A percentile compares a stretch with the other conserved stretches of the same genome.
These are phyloP conservation scores for Centrapalus pauciflorus DNA, from an alignment of 129 eudicot genomes.

Conservation along the genomic window DNA sequence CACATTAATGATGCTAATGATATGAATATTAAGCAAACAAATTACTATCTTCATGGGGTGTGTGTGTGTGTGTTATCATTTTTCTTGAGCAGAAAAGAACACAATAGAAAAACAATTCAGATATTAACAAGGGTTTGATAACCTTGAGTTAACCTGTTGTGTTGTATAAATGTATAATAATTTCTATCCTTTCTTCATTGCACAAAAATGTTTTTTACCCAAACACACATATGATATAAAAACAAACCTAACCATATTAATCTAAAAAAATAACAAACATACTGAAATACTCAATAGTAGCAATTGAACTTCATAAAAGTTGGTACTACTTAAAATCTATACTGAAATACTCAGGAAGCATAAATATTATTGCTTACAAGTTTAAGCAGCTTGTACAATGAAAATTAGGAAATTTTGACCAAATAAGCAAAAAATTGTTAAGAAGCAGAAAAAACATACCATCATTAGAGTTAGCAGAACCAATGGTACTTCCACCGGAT, in stretches of 20 bases:
- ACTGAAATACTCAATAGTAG: too few species aligned
- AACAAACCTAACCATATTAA: too few species aligned
- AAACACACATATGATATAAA: too few species aligned
- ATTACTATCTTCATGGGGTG: not conserved
- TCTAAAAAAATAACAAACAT: too few species aligned
- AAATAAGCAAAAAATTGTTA: not conserved
- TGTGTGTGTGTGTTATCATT: conserved; percentile 3
- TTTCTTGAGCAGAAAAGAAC: not conserved
- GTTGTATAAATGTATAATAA: too few species aligned
- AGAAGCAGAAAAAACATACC: conserved; percentile 33
- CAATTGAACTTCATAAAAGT: too few species aligned
- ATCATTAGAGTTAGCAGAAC: conserved; percentile 79
- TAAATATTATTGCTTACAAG: too few species aligned
- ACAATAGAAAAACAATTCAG: not conserved
- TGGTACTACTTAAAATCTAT: not conserved
- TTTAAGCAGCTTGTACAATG: too few species aligned
- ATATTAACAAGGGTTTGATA: not conserved
- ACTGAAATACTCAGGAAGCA: not conserved
- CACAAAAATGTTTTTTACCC: too few species aligned
- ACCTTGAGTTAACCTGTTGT: too few species aligned
- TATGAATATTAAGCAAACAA: not conserved
- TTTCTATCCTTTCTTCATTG: too few species aligned
- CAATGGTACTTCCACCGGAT: conserved; percentile 62
- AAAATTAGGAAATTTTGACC: not conserved
- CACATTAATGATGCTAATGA: not conserved